Percentiles rank a stretch among this genome's conserved stretches.
phyloP scores from a whole-genome alignment of 2,329 filamentous ascomycete species.

The Cadophora malorum region DNA sequence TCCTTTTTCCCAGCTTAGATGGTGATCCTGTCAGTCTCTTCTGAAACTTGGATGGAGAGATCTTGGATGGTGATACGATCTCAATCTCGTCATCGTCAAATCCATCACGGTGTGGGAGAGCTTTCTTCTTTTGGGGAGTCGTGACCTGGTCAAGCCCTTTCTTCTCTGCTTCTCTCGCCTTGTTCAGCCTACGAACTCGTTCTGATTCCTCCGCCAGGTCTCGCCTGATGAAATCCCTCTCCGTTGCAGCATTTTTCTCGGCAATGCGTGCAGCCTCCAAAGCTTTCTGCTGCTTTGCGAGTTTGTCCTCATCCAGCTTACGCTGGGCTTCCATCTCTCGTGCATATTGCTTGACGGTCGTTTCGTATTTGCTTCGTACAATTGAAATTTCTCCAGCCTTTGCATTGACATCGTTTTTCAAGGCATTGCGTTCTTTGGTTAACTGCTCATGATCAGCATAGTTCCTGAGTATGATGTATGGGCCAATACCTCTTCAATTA shows the following conservation, averaged over 20 bases:
- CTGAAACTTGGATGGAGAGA: slow-evolving; percentile 53
- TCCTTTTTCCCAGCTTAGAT: slow-evolving; percentile 70
- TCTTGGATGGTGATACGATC: slow-evolving; percentile 54
- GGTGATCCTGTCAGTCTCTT: slow-evolving; percentile 58
- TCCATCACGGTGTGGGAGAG: slow-evolving; percentile 71
- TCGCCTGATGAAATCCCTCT: slow-evolving; percentile 75
- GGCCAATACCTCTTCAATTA: slow-evolving; percentile 40
- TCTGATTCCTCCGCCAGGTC: slow-evolving; percentile 69
- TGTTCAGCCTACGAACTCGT: slow-evolving; percentile 48
- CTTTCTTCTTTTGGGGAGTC: slow-evolving; percentile 69
- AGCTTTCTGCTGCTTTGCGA: slow-evolving; percentile 67
- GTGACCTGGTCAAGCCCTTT: slow-evolving; percentile 45
- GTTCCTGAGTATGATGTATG: slow-evolving; percentile 13
- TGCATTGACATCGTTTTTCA: slow-evolving; percentile 63
- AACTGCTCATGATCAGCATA: slow-evolving; percentile 36
- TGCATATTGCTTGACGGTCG: slow-evolving; percentile 66
- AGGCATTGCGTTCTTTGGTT: slow-evolving; percentile 59
- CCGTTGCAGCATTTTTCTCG: slow-evolving; percentile 68
- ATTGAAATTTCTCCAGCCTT: slow-evolving; percentile 78
- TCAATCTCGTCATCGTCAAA: slow-evolving; percentile 68
- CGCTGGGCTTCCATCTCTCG: slow-evolving; percentile 66
- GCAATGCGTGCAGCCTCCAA: slow-evolving; percentile 70
- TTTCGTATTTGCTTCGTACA: slow-evolving; percentile 73
- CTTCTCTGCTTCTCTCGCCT: slow-evolving; percentile 53
- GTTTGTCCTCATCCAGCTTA: slow-evolving; percentile 67